phyloP scores from a whole-genome alignment of 2,329 filamentous ascomycete species.

The Thielaviopsis punctulata region DNA sequence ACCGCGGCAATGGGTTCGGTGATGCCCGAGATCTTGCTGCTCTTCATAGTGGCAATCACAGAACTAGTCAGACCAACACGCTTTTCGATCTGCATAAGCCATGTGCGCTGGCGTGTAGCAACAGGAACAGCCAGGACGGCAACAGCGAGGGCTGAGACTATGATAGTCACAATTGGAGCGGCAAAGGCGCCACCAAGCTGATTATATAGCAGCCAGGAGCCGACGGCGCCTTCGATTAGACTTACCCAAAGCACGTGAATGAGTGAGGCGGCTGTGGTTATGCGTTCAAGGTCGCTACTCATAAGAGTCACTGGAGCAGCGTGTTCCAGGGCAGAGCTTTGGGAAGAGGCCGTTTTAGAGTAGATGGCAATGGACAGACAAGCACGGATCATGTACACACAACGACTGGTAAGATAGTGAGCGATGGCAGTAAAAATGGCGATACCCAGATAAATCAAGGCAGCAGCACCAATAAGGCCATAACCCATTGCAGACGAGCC shows the following conservation, averaged over 20 bases:
- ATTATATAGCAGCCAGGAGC: conserved; percentile 28
- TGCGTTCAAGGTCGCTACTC: conserved; percentile 29
- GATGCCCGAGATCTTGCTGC: conserved; percentile 17
- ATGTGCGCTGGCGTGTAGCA: conserved; percentile 17
- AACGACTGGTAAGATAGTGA: conserved; percentile 22
- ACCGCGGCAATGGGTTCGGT: conserved; percentile 15
- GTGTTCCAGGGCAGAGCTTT: conserved; percentile 20
- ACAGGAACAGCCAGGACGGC: conserved; percentile 12
- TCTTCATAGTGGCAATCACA: conserved; percentile 19
- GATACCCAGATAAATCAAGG: conserved; percentile 24
- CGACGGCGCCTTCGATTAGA: conserved; percentile 25
- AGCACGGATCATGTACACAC: conserved; percentile 19
- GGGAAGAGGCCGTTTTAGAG: conserved; percentile 19
- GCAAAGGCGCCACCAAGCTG: conserved; percentile 31
- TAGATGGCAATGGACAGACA: conserved; percentile 21
- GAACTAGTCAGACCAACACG: conserved; percentile 19
- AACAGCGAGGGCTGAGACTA: conserved; percentile 14
- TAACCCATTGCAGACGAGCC: conserved; percentile 17
- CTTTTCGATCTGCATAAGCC: conserved; percentile 22
- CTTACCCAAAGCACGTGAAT: conserved; percentile 27
- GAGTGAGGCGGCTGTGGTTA: conserved; percentile 19
- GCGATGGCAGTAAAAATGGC: conserved; percentile 24
- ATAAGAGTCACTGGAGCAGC: conserved; percentile 28
- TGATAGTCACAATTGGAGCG: conserved; percentile 28
- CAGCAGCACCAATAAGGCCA: conserved; percentile 25